Evolutionary conservation across 768 basidiomycete species (phyloP).

Genomic region (Termitomyces sp.): DNA sequence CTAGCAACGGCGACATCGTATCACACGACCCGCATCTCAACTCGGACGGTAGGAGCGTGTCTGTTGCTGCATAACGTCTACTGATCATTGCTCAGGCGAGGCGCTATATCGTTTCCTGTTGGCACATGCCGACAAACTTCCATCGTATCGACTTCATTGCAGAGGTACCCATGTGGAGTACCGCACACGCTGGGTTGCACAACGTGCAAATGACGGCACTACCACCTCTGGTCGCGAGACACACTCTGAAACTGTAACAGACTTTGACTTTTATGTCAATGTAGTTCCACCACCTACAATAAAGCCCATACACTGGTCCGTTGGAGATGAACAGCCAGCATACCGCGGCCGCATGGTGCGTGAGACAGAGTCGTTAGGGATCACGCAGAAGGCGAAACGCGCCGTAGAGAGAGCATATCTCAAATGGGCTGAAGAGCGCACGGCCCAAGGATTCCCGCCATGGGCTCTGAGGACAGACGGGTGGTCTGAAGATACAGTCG

Average conservation of each 20-base stretch:
- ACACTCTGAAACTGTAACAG: conserved; percentile 46
- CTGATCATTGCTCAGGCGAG: conserved; percentile 38
- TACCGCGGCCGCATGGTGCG: conserved; percentile 52
- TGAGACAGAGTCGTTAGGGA: conserved; percentile 39
- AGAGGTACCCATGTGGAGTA: conserved; percentile 48
- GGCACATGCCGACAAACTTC: conserved; percentile 39
- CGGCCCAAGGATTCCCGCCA: conserved; percentile 43
- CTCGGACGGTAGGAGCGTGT: conserved; percentile 43
- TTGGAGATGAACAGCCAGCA: conserved; percentile 51
- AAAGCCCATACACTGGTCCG: conserved; percentile 44
- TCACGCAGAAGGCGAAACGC: conserved; percentile 28
- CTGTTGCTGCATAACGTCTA: neutral
- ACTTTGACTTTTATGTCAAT: conserved; percentile 62
- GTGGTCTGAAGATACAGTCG: conserved; percentile 12
- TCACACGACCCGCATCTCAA: conserved; percentile 72
- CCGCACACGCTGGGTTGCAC: conserved; percentile 34
- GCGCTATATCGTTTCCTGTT: conserved; percentile 66
- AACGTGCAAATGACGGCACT: conserved; percentile 21
- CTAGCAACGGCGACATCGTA: conserved; percentile 44
- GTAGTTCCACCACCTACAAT: conserved; percentile 33
- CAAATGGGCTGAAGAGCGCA: conserved; percentile 39
- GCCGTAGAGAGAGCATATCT: conserved; percentile 36
- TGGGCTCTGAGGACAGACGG: conserved; percentile 28
- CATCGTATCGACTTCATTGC: conserved; percentile 37
- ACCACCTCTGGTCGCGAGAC: conserved; percentile 31